Percentiles rank a stretch among this genome's conserved stretches.
Evolutionary conservation across 208 protist genomes (phyloP).

Genomic region (Leptomonas seymouri): DNA sequence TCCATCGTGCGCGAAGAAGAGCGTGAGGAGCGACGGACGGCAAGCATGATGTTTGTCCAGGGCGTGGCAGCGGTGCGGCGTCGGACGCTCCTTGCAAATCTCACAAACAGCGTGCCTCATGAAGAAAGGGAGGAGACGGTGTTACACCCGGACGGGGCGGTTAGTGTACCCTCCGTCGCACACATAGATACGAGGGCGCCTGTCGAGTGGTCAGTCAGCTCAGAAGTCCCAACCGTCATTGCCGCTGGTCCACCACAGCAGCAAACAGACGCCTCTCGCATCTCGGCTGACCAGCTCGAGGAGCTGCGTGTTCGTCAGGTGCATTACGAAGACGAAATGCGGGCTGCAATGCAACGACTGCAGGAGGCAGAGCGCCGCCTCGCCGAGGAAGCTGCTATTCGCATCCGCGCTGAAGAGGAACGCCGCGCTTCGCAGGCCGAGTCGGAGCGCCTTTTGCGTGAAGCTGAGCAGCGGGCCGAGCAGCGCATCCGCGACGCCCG

Average conservation of each 20-base stretch:
- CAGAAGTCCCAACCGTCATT: constrained; percentile 1
- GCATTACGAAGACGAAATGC: constrained; percentile 42
- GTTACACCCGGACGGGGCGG: neutral
- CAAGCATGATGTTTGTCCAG: constrained; percentile 23
- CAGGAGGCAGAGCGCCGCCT: constrained; percentile 64
- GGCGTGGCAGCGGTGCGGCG: constrained; percentile 12
- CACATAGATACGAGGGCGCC: neutral
- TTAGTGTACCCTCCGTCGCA: too few species aligned
- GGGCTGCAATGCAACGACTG: constrained; percentile 50
- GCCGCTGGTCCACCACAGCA: neutral
- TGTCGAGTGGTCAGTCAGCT: neutral
- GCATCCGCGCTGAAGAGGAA: constrained; percentile 36
- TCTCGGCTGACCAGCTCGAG: constrained; percentile 30
- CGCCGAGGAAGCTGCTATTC: constrained; percentile 42
- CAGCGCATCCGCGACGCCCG: constrained; percentile 53
- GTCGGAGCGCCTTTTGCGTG: constrained; percentile 39
- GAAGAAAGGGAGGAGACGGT: constrained; percentile 1
- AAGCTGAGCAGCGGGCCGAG: constrained; percentile 52
- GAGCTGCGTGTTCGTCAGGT: constrained; percentile 36
- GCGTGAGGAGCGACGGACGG: constrained; percentile 41
- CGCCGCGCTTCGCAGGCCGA: constrained; percentile 29
- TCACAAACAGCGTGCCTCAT: neutral
- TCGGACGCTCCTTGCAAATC: constrained; percentile 4
- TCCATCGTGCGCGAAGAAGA: constrained; percentile 42
- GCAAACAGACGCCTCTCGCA: constrained; percentile 6